Evolutionary conservation across 768 basidiomycete species (phyloP).

Genomic region (Hirschioporus abietinus): DNA sequence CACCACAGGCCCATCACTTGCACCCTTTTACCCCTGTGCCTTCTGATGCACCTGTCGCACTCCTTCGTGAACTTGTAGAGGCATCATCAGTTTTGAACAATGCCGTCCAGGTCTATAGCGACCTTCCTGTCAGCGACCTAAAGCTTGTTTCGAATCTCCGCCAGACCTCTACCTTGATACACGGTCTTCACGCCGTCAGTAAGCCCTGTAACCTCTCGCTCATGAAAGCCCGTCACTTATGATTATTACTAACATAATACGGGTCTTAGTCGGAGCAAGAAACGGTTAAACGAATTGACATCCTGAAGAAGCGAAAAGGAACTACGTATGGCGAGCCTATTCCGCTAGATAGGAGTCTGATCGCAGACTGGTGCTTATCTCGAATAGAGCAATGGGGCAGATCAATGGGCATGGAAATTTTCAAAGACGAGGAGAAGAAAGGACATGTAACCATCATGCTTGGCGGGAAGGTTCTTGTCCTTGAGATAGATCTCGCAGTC

Average conservation of each 20-base stretch:
- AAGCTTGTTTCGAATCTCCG: slow-evolving; percentile 66
- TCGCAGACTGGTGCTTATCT: slow-evolving; percentile 54
- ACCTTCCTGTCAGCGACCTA: slow-evolving; percentile 50
- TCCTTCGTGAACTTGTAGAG: slow-evolving; percentile 47
- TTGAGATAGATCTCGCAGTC: slow-evolving; percentile 65
- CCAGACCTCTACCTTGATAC: slow-evolving; percentile 51
- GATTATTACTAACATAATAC: slow-evolving; percentile 7
- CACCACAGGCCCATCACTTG: slow-evolving; percentile 15
- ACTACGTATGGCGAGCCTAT: slow-evolving; percentile 60
- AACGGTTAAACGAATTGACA: slow-evolving; percentile 41
- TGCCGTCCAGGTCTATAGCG: slow-evolving; percentile 46
- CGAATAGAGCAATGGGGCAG: slow-evolving; percentile 58
- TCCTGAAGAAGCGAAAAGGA: slow-evolving; percentile 41
- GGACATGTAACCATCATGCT: slow-evolving; percentile 53
- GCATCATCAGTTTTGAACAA: slow-evolving; percentile 47
- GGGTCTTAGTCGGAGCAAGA: slow-evolving; percentile 48
- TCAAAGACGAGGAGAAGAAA: slow-evolving; percentile 50
- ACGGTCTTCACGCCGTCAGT: slow-evolving; percentile 49
- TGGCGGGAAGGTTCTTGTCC: slow-evolving; percentile 75
- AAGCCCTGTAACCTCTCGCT: slow-evolving; percentile 6
- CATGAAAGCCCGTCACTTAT: slow-evolving; percentile 10
- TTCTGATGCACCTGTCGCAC: slow-evolving; percentile 20
- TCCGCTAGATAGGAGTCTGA: slow-evolving; percentile 40
- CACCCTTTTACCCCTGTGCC: slow-evolving; percentile 21
- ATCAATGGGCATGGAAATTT: slow-evolving; percentile 67